Conservation (phyloP, 495 filamentous ascomycete genomes). For the Xylaria curta region DNA sequence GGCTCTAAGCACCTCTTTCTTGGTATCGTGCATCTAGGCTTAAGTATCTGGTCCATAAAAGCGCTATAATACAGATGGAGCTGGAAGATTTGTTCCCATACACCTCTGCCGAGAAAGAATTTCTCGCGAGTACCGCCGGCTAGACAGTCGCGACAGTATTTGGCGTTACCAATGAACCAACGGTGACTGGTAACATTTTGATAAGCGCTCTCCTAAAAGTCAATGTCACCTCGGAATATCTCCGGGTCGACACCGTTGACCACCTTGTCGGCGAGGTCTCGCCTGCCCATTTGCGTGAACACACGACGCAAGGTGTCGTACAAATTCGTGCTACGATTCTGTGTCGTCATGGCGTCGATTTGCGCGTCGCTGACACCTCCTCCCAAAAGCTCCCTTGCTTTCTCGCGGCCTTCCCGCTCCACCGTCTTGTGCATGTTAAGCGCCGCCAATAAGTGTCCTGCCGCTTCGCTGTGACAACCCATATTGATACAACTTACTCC, state of each 20-base stretch:
- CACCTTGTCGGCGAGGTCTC: constrained; percentile 87
- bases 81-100: constrained; percentile 7
- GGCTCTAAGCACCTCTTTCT: background rate
- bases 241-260: constrained; percentile 90
- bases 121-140: background rate
- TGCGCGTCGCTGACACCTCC: constrained; percentile 67
- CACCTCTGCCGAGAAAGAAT: constrained; percentile 5
- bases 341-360: constrained; percentile 79
- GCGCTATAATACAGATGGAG: background rate
- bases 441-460: constrained; percentile 91
- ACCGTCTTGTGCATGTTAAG: constrained; percentile 96
- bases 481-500: constrained; percentile 98
- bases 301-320: constrained; percentile 92
- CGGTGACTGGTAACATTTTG: background rate
- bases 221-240: constrained; percentile 72
- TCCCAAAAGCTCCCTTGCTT: constrained; percentile 80
- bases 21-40: background rate
- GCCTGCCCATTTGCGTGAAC: constrained; percentile 89
- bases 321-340: constrained; percentile 96
- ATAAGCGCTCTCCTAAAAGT: constrained; percentile 48
- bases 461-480: constrained; percentile 89
- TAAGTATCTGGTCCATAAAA: background rate
- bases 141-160: background rate
- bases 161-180: background rate
- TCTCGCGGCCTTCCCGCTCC: constrained; percentile 81